Evolutionary conservation across 352 stramenopile genomes (phyloP).

Genomic region (Lagenidium giganteum): DNA sequence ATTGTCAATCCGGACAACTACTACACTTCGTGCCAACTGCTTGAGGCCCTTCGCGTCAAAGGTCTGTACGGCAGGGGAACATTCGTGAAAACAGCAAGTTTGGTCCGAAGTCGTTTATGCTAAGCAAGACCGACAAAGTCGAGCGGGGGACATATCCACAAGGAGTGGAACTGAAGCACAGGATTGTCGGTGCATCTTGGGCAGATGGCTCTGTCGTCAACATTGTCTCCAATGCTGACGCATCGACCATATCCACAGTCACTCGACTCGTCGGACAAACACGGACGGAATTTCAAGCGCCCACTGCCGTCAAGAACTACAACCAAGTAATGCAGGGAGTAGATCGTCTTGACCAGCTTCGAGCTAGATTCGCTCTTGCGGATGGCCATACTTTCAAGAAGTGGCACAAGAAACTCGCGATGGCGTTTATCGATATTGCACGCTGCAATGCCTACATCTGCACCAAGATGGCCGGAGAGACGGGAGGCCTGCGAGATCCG

Average conservation of each 20-base stretch:
- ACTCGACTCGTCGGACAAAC: slow-evolving; percentile 9
- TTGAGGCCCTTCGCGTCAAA: slow-evolving; percentile 14
- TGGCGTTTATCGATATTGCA: slow-evolving; percentile 21
- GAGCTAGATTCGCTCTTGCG: slow-evolving; percentile 14
- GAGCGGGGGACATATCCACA: slow-evolving; percentile 4
- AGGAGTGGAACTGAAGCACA: slow-evolving; percentile 7
- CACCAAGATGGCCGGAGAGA: slow-evolving; percentile 1
- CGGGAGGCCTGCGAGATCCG: slow-evolving; percentile 4
- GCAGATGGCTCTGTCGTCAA: slow-evolving; percentile 19
- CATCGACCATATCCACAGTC: slow-evolving; percentile 6
- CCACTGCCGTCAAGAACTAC: slow-evolving; percentile 18
- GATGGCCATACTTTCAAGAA: slow-evolving; percentile 24
- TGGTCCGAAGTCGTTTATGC: too few relatives aligned
- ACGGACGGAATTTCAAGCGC: slow-evolving; percentile 15
- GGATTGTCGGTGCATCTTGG: slow-evolving; percentile 21
- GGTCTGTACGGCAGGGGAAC: slow-evolving; percentile 19
- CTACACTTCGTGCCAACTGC: slow-evolving; percentile 25
- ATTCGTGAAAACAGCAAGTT: too few relatives aligned
- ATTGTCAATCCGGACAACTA: slow-evolving; percentile 30
- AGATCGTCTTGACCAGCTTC: slow-evolving; percentile 25
- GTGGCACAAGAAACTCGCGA: slow-evolving; percentile 23
- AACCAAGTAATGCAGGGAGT: slow-evolving; percentile 29
- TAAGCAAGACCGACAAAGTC: slow-evolving; percentile 4
- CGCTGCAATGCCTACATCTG: slow-evolving; percentile 19
- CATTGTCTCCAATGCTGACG: slow-evolving; percentile 20